Percentiles rank a stretch among this genome's conserved stretches.
These are phyloP conservation scores for Vaccinium vitisidaea DNA, from an alignment of 148 eudicot genomes.

Conservation along the genomic window DNA sequence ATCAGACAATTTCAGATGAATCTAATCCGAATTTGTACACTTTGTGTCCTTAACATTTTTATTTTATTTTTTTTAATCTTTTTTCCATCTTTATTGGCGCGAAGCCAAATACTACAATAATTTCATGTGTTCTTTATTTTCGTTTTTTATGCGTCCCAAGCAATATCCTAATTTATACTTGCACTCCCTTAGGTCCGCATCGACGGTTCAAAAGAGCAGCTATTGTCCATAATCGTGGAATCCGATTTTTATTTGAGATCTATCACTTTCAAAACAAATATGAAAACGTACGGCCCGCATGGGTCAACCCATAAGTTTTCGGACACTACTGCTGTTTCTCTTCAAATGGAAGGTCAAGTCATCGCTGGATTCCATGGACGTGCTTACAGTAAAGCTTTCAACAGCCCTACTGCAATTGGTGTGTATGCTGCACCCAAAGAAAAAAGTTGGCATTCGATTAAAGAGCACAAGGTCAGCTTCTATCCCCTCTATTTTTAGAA, in stretches of 20 bases:
- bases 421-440: neutral
- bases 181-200: neutral
- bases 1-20: neutral
- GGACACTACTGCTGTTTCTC: neutral
- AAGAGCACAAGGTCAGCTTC: neutral
- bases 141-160: neutral
- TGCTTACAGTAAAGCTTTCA: neutral
- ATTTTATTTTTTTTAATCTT: too few relatives aligned
- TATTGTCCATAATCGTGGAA: neutral
- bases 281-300: too few relatives aligned
- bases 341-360: neutral
- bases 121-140: neutral
- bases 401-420: neutral
- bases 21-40: neutral
- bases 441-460: too few relatives aligned
- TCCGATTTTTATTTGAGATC: too few relatives aligned
- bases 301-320: too few relatives aligned
- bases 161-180: neutral
- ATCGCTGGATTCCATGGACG: neutral
- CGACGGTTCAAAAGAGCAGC: neutral
- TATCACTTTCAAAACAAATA: too few relatives aligned
- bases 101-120: neutral
- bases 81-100: neutral
- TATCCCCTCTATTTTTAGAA: neutral
- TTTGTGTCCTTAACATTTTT: neutral